phyloP scores from a whole-genome alignment of 768 basidiomycete species.

The Chalciporus piperatus region DNA sequence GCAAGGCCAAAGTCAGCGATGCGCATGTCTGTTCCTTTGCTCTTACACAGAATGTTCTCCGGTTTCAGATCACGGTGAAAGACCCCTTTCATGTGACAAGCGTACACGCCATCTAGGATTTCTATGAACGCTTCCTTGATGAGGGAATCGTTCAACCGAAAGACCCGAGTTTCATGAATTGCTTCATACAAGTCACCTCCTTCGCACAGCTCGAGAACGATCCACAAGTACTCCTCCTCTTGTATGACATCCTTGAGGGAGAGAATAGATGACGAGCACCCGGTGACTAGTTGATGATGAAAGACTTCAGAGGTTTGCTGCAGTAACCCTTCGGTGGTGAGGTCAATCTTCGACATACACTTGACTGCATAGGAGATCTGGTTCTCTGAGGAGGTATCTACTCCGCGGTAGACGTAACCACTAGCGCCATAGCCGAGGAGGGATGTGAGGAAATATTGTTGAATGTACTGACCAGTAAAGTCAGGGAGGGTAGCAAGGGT shows the following conservation, averaged over 20 bases:
- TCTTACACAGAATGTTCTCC: constrained; percentile 68
- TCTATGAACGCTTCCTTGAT: constrained; percentile 73
- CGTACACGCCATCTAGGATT: constrained; percentile 73
- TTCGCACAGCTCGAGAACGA: constrained; percentile 56
- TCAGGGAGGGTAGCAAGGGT: constrained; percentile 46
- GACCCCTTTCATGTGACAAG: constrained; percentile 68
- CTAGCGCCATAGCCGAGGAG: constrained; percentile 74
- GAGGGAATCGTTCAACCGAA: constrained; percentile 55
- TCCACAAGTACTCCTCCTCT: constrained; percentile 61
- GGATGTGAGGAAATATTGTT: constrained; percentile 59
- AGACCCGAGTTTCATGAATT: constrained; percentile 58
- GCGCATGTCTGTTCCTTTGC: constrained; percentile 49
- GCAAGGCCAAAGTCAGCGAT: constrained; percentile 81
- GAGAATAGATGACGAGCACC: constrained; percentile 59
- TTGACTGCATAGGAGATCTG: constrained; percentile 66
- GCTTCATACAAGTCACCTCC: constrained; percentile 73
- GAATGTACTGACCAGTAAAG: constrained; percentile 49
- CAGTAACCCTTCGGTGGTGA: constrained; percentile 51
- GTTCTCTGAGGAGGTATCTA: constrained; percentile 44
- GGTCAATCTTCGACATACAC: constrained; percentile 60
- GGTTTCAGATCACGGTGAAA: constrained; percentile 89
- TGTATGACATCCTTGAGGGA: constrained; percentile 63
- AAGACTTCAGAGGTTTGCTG: constrained; percentile 69
- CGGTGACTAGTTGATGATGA: constrained; percentile 50
- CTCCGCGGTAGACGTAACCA: constrained; percentile 73